Conservation (phyloP, 352 stramenopile genomes). For the Phytophthora cactorum region DNA sequence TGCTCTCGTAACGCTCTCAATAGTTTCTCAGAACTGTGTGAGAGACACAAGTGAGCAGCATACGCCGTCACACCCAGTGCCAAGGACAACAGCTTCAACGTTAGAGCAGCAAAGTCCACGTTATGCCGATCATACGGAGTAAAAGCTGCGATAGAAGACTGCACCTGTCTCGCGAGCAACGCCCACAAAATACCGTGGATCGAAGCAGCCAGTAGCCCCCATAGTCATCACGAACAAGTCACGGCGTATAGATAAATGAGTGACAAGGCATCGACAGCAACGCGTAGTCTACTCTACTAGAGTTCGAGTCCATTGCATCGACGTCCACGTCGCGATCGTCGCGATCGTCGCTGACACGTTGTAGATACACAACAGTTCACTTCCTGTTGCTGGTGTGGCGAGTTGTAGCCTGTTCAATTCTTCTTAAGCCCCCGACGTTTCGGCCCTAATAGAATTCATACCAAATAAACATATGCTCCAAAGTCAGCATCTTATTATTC, state of each 20-base stretch:
- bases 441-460: too few relatives aligned
- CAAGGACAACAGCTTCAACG: slow-evolving; percentile 26
- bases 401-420: too few relatives aligned
- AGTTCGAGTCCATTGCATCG: slow-evolving; percentile 27
- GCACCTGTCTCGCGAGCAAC: slow-evolving; percentile 7
- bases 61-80: slow-evolving; percentile 29
- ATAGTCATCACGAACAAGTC: slow-evolving; percentile 34
- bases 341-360: slow-evolving; percentile 8
- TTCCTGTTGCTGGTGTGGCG: too few relatives aligned
- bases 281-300: slow-evolving; percentile 31
- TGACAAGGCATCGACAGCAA: slow-evolving; percentile 36
- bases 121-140: slow-evolving; percentile 16
- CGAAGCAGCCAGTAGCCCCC: slow-evolving; percentile 21
- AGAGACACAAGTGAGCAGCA: slow-evolving; percentile 31
- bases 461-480: too few relatives aligned
- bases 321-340: slow-evolving; percentile 33
- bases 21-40: slow-evolving; percentile 23
- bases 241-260: slow-evolving; percentile 11
- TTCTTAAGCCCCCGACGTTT: too few relatives aligned
- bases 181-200: slow-evolving; percentile 31
- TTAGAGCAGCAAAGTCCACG: slow-evolving; percentile 23
- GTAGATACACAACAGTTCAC: too few relatives aligned
- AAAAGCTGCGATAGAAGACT: slow-evolving; percentile 19
- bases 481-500: too few relatives aligned
- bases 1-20: slow-evolving; percentile 28